phyloP scores from a whole-genome alignment of 345 rosid species.

The Euphorbia lathyris region DNA sequence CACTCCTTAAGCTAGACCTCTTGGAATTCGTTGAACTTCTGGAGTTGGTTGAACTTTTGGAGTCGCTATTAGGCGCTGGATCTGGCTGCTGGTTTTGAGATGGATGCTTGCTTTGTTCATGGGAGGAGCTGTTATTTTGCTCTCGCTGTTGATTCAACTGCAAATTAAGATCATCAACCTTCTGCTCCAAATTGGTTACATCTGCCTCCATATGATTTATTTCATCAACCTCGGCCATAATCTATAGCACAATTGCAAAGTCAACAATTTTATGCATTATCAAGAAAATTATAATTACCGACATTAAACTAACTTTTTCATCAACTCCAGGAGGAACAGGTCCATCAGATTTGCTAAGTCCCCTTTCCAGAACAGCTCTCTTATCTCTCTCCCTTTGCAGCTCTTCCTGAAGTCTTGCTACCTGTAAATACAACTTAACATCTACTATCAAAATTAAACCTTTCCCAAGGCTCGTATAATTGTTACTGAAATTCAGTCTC shows the following conservation, averaged over 20 bases:
- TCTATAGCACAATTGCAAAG: conserved; percentile 37
- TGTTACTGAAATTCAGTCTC: background rate
- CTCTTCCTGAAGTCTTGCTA: conserved; percentile 71
- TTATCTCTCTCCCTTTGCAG: conserved; percentile 70
- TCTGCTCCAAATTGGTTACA: conserved; percentile 51
- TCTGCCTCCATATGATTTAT: conserved; percentile 62
- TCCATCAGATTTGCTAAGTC: conserved; percentile 43
- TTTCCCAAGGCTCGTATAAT: background rate
- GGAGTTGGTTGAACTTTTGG: conserved; percentile 39
- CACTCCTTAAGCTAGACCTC: conserved; percentile 59
- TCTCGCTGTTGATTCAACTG: conserved; percentile 48
- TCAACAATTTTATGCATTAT: conserved; percentile 24
- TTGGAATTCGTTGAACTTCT: conserved; percentile 39
- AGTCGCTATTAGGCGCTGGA: conserved; percentile 33
- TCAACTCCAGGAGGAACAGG: conserved; percentile 41
- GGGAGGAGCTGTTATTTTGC: conserved; percentile 33
- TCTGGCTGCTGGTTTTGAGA: conserved; percentile 38
- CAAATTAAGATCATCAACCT: conserved; percentile 52
- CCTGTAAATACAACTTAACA: conserved; percentile 39
- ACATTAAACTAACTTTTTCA: conserved; percentile 51
- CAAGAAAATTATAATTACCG: conserved; percentile 11
- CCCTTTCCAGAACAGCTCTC: conserved; percentile 62
- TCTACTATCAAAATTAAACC: background rate
- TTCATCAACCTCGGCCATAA: conserved; percentile 61
- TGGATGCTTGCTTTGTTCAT: conserved; percentile 37